phyloP scores from a whole-genome alignment of 1,139 yeast genomes.

The Petasospora fabianii region DNA sequence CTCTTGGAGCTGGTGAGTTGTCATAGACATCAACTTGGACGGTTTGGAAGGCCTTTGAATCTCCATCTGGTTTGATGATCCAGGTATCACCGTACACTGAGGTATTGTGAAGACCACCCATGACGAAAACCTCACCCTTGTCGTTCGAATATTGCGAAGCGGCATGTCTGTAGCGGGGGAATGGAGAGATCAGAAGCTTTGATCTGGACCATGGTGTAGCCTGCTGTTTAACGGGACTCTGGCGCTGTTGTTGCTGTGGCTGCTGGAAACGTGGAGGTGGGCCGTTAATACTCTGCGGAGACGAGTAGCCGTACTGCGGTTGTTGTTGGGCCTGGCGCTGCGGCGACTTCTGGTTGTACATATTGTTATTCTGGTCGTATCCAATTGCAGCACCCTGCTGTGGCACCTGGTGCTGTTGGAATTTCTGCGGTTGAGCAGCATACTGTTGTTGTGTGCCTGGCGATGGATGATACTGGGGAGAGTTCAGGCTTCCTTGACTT shows the following conservation, averaged over 20 bases:
- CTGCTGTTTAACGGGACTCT: background rate
- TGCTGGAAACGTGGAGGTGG: conserved; percentile 9
- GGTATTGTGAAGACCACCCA: conserved; percentile 94
- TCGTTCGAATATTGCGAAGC: conserved; percentile 75
- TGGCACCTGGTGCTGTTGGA: conserved; percentile 2
- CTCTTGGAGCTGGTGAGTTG: conserved; percentile 89
- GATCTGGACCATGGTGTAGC: conserved; percentile 73
- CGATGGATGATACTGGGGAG: conserved; percentile 6
- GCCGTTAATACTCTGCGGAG: conserved; percentile 9
- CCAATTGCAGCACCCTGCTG: conserved; percentile 11
- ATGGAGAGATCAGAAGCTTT: conserved; percentile 73
- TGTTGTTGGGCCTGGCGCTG: conserved; percentile 21
- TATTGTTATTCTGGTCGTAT: conserved; percentile 25
- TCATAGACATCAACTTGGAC: conserved; percentile 59
- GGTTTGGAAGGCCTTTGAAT: conserved; percentile 29
- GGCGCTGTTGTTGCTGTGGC: conserved; percentile 9
- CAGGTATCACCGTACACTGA: conserved; percentile 95
- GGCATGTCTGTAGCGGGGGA: conserved; percentile 93
- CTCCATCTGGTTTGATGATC: conserved; percentile 55
- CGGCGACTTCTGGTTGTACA: conserved; percentile 23
- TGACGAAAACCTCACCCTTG: conserved; percentile 76
- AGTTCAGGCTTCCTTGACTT: conserved; percentile 9
- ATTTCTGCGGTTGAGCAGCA: background rate
- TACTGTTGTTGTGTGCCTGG: conserved; percentile 3
- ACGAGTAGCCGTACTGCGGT: conserved; percentile 12